These are phyloP conservation scores for Mortierella sp. DNA, from an alignment of 371 early-diverging fungal species.

Conservation along the genomic window DNA sequence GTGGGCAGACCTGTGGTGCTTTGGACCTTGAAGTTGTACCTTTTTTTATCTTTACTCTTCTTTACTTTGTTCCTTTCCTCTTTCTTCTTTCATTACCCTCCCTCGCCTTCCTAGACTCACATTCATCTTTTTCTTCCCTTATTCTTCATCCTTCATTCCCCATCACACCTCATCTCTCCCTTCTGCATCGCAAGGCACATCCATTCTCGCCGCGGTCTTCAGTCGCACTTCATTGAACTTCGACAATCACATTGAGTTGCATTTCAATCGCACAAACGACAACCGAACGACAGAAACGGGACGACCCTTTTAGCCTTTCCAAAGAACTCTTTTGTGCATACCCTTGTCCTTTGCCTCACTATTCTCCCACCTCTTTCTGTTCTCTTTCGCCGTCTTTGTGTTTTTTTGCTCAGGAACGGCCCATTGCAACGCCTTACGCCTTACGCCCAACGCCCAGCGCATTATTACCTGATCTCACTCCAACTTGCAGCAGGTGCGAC, in stretches of 20 bases:
- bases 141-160: not conserved
- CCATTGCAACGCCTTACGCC: not conserved
- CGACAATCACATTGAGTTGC: no score
- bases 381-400: not conserved
- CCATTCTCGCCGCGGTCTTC: no score
- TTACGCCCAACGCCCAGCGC: not conserved
- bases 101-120: not conserved
- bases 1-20: not conserved
- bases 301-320: not conserved
- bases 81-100: not conserved
- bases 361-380: not conserved
- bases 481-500: not conserved
- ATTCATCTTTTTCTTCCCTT: not conserved
- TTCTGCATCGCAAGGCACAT: not conserved
- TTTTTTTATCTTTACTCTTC: not conserved
- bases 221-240: no score
- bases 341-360: not conserved
- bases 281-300: no score
- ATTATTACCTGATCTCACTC: not conserved
- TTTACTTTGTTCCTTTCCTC: not conserved
- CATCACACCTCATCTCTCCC: not conserved
- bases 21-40: not conserved
- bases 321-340: not conserved
- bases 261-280: no score
- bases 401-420: not conserved